Conservation (phyloP, 1,139 yeast genomes). For the Kazachstania sp. region DNA sequence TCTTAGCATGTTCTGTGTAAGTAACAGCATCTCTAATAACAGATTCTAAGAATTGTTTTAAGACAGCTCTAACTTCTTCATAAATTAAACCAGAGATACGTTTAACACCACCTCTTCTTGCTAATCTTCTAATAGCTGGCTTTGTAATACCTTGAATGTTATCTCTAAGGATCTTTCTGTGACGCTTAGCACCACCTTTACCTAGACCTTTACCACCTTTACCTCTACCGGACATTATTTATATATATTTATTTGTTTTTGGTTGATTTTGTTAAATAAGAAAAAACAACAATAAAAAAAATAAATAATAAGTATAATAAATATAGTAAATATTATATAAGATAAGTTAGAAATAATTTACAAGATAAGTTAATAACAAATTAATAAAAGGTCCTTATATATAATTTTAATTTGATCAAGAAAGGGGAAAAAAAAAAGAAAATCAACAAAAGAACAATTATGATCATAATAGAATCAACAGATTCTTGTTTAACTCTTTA, state of each 20-base stretch:
- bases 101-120: conserved; percentile 99
- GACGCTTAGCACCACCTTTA: conserved; percentile 99
- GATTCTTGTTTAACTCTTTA: too few relatives aligned
- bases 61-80: conserved; percentile 97
- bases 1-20: conserved; percentile 99
- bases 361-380: too few relatives aligned
- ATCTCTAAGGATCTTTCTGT: conserved; percentile 98
- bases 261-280: neutral
- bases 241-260: conserved; percentile 1
- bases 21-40: conserved; percentile 99
- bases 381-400: neutral
- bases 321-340: neutral
- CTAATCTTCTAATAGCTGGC: conserved; percentile 99
- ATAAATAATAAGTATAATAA: neutral
- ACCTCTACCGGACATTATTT: conserved; percentile 88
- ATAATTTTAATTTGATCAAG: neutral
- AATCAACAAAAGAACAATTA: neutral
- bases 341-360: too few relatives aligned
- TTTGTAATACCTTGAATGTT: conserved; percentile 99
- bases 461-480: too few relatives aligned
- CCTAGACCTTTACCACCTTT: conserved; percentile 99
- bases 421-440: neutral
- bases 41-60: conserved; percentile 91
- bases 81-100: conserved; percentile 98
- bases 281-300: neutral